These are phyloP conservation scores for Leccinum disarticulatum DNA, from an alignment of 768 basidiomycete genomes.

Conservation along the genomic window DNA sequence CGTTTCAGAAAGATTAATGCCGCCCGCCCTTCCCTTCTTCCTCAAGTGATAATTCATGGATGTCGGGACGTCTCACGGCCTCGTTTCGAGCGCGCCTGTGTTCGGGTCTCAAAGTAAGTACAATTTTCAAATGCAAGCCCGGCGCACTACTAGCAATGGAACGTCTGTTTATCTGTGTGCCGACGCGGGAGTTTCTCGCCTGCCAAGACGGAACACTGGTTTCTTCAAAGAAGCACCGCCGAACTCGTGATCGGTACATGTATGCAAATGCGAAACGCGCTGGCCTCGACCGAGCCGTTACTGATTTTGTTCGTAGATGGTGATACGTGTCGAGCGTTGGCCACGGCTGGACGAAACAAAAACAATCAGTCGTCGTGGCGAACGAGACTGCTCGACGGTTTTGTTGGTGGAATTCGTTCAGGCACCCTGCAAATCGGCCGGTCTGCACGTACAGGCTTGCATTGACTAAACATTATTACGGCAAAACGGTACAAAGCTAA, in stretches of 20 bases:
- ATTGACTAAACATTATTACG: no score
- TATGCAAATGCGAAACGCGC: not conserved
- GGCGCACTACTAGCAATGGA: not conserved
- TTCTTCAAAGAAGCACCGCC: not conserved
- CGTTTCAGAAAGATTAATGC: not conserved
- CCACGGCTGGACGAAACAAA: no score
- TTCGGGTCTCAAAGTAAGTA: not conserved
- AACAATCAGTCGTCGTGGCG: no score
- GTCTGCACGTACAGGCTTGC: no score
- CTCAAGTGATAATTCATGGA: not conserved
- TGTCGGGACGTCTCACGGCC: not conserved
- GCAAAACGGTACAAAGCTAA: no score
- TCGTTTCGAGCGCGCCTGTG: not conserved
- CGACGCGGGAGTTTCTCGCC: not conserved
- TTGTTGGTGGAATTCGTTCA: no score
- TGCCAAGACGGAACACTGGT: not conserved
- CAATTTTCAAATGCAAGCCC: not conserved
- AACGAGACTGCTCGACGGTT: no score
- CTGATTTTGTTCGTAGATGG: no score
- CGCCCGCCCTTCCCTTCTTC: not conserved
- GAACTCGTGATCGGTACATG: not conserved
- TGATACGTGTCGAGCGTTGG: no score
- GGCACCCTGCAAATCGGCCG: no score
- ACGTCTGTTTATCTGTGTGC: not conserved
- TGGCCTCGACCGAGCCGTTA: not conserved